These are phyloP conservation scores for Gymnopilus dilepis DNA, from an alignment of 768 basidiomycete genomes.

Conservation along the genomic window DNA sequence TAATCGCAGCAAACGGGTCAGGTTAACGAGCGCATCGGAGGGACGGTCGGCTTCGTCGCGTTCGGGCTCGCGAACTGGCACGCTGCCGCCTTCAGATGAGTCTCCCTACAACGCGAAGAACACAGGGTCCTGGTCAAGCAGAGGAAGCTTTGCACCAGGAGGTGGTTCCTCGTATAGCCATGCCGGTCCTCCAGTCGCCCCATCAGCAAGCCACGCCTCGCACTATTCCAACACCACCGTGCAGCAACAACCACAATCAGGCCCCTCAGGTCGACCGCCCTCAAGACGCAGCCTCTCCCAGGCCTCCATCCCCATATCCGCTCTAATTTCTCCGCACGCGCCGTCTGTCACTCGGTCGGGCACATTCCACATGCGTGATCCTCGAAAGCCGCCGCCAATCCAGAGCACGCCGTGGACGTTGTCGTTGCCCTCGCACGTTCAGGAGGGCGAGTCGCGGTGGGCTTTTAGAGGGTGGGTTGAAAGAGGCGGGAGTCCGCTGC, in stretches of 20 bases:
- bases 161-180: conserved; percentile 26
- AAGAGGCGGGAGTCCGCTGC: conserved; percentile 63
- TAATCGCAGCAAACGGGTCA: conserved; percentile 68
- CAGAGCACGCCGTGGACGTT: conserved; percentile 69
- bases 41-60: conserved; percentile 40
- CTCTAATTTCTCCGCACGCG: conserved; percentile 77
- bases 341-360: conserved; percentile 67
- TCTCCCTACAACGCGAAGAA: conserved; percentile 43
- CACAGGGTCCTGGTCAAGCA: conserved; percentile 53
- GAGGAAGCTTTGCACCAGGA: conserved; percentile 34
- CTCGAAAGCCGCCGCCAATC: conserved; percentile 64
- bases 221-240: conserved; percentile 8
- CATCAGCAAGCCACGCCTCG: conserved; percentile 28
- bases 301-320: conserved; percentile 79
- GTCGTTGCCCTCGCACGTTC: conserved; percentile 43
- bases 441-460: conserved; percentile 37
- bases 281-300: conserved; percentile 67
- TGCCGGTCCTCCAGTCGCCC: conserved; percentile 27
- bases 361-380: conserved; percentile 83
- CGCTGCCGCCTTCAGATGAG: conserved; percentile 32
- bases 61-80: conserved; percentile 38
- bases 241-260: conserved; percentile 26
- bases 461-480: conserved; percentile 43
- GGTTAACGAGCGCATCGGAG: conserved; percentile 52
- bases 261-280: conserved; percentile 33